Base-by-base conservation (phyloP, 768 basidiomycete genomes). In the Harrya chromipes region DNA sequence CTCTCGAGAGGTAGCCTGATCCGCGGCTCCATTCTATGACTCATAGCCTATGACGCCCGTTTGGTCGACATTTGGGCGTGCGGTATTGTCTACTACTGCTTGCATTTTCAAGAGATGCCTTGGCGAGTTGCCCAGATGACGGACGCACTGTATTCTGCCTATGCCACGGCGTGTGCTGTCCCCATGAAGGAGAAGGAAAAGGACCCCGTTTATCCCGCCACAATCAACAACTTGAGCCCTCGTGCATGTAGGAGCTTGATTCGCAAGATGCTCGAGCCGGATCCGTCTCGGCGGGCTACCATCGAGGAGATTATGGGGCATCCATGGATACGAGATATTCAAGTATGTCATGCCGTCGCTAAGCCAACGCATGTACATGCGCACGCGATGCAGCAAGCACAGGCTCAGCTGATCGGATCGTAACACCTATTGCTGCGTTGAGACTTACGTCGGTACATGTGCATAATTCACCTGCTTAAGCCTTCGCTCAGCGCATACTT, bases 21-120 rank as follows among this genome's bases (percentile, higher is more conserved):
- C 55, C 47, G 9, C 23, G 36, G 40, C 48, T 56, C 46, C 58
- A 20, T 60, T 54, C 21, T 27, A 47, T 49, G 26, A 50, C 44
- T 49, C 39, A 34, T 66, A 97, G 95, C 95, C 59, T 99, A 98
- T 65, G 95, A 98, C 61, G 95, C 95, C 5, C 87, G 95, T 20
- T 78, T 94, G 6, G 97, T 98, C 58, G 95, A 99, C 64, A 89
- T 99, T 50, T 99, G 95, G 95, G 94, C 95, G 0, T 88, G 87
- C 53, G 95, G 88, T 16, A 82, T 99, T 57, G 94, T 99, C 59
- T 98, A 95, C 72, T 99, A 99, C 75, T 99, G 95, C 75, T 80
- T 98, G 61, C 93, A 92, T 70, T 97, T 97, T 76, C 89, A 93
- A 67, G 95, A 99, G 68, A 81, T 99, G 44, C 95, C 95, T 2